Percentiles rank a stretch among this genome's conserved stretches.
Conservation (phyloP, 768 basidiomycete genomes). For the Phaeolepiota aurea region DNA sequence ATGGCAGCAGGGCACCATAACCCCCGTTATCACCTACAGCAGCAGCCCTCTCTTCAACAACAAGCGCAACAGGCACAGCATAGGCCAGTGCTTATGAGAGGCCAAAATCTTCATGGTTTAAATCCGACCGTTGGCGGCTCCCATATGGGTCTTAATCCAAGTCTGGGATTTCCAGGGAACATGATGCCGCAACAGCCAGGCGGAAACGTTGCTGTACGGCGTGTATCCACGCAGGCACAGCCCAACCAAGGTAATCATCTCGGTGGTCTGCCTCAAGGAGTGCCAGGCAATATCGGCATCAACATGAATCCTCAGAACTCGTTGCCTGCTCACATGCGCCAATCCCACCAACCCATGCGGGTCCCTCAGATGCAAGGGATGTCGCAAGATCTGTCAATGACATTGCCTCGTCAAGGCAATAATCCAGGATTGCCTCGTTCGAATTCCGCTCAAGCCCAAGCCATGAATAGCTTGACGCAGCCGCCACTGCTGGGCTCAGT, state of each 20-base stretch:
- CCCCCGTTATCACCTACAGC: constrained; percentile 15
- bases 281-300: constrained; percentile 29
- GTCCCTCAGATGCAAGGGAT: constrained; percentile 23
- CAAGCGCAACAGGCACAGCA: constrained; percentile 19
- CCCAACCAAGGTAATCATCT: constrained; percentile 26
- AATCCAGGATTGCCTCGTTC: constrained; percentile 38
- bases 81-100: constrained; percentile 26
- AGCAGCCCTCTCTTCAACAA: constrained; percentile 18
- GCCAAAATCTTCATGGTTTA: constrained; percentile 19
- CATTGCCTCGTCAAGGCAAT: constrained; percentile 28
- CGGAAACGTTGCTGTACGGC: constrained; percentile 31
- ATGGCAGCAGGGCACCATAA: neutral
- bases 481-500: constrained; percentile 20
- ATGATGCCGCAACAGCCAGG: constrained; percentile 30
- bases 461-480: constrained; percentile 39
- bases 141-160: constrained; percentile 19
- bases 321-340: constrained; percentile 30
- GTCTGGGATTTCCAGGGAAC: constrained; percentile 31
- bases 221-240: constrained; percentile 53
- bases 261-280: constrained; percentile 21
- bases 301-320: constrained; percentile 33
- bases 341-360: constrained; percentile 14
- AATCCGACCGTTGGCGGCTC: constrained; percentile 17
- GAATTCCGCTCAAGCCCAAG: constrained; percentile 32
- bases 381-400: constrained; percentile 8